Evolutionary conservation across 2,329 filamentous ascomycete genomes (phyloP), one percentile per base, ranked within the genome.

Genomic region (Talaromyces albobiverticillius): DNA sequence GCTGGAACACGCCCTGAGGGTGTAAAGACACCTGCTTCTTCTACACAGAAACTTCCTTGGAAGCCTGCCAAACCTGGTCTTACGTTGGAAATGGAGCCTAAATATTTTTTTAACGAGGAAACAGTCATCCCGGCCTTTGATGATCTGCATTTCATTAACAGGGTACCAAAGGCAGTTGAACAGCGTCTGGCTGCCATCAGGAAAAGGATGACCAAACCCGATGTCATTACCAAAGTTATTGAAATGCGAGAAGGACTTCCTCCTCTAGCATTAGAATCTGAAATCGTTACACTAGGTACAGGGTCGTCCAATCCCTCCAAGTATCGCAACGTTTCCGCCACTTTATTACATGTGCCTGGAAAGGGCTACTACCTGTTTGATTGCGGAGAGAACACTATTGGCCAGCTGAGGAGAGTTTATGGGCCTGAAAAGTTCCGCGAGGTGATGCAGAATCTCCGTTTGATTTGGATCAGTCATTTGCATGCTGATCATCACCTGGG

Each of bases 401-500:
- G 93, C 10, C 92, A 96, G 68, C 76, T 99, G 36, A 84, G 83
- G 55, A 87, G 94, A 48, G 78, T 89, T 0, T 93, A 88, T 63
- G 79, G 81, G 5, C 75, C 79, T 0, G 78, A 84, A 4, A 81
- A 89, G 59, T 76, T 93, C 3, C 76, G 77, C 25, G 78, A 85
- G n/a, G 79, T 96, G 11, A 76, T 99, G n/a, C 80, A 78, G 56
- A 85, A 95, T 59, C 78, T 99, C 41, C 87, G 86, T 51, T 83
- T 85, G 61, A 86, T 99, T 59, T 95, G 90, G 84, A 94, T 99
- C 72, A 95, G 90, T 70, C 94, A 99, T 73, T 78, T 95, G 58
- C 94, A 99, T 71, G 94, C 94, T 4, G 94, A 99, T 73, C 94
- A 99, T 72, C 94, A 97, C 67, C 81, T 99, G 18, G 94, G 94